phyloP scores from a whole-genome alignment of 768 basidiomycete species.

The Mycena albidolilacea region DNA sequence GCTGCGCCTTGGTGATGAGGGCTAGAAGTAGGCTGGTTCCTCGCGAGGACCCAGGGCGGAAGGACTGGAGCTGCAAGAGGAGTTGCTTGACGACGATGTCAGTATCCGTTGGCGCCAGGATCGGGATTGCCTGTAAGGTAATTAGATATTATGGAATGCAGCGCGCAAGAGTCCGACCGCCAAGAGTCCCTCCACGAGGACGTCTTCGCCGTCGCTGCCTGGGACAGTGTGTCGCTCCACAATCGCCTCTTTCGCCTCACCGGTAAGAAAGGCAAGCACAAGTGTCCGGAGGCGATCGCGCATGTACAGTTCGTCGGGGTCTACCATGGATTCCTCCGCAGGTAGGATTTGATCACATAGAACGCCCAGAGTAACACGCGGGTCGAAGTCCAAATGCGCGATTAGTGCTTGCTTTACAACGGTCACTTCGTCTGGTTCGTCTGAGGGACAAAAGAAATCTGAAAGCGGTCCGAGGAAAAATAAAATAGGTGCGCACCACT shows the following conservation, averaged over 20 bases:
- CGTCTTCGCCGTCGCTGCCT: constrained; percentile 62
- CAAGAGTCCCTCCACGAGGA: constrained; percentile 63
- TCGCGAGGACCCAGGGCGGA: constrained; percentile 51
- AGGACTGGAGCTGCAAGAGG: constrained; percentile 65
- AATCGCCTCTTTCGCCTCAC: constrained; percentile 64
- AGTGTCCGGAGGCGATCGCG: constrained; percentile 71
- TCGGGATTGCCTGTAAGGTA: constrained; percentile 63
- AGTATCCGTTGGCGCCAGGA: constrained; percentile 56
- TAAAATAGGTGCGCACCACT: constrained; percentile 64
- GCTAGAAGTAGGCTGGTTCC: constrained; percentile 56
- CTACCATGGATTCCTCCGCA: constrained; percentile 59
- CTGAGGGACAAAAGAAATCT: constrained; percentile 49
- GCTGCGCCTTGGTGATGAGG: constrained; percentile 29
- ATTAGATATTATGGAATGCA: constrained; percentile 24
- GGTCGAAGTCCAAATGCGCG: constrained; percentile 76
- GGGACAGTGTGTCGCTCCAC: constrained; percentile 60
- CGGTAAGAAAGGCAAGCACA: constrained; percentile 72
- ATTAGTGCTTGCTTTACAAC: constrained; percentile 73
- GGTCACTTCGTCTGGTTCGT: constrained; percentile 75
- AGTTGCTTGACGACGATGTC: constrained; percentile 67
- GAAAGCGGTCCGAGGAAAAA: neutral
- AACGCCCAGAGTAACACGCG: constrained; percentile 72
- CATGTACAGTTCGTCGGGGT: constrained; percentile 71
- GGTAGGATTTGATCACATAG: constrained; percentile 78
- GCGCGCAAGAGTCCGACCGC: constrained; percentile 54